Conservation (phyloP, 1,284 basidiomycete species). For the Ustanciosporium gigantosporum region DNA sequence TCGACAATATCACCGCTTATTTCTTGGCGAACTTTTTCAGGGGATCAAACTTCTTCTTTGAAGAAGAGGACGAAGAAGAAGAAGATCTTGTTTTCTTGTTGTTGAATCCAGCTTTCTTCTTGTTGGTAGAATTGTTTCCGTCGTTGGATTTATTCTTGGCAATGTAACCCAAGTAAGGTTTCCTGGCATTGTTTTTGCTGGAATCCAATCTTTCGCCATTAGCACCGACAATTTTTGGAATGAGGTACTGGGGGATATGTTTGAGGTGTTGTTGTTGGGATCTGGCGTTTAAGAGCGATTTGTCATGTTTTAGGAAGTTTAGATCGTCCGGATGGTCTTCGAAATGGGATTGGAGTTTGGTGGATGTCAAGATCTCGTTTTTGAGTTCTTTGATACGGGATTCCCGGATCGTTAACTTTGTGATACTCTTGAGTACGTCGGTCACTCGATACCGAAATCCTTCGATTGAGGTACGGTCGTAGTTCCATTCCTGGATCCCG, state of each 20-base stretch:
- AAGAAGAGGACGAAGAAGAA: no score
- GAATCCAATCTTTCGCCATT: constrained; percentile 2
- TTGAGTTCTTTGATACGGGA: constrained; percentile 93
- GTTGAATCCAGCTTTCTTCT: constrained; percentile 1
- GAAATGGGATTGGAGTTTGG: constrained; percentile 95
- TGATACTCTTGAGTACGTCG: constrained; percentile 88
- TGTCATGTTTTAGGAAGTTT: constrained; percentile 91
- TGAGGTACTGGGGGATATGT: constrained; percentile 88
- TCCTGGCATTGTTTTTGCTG: constrained; percentile 1
- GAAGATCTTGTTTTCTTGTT: constrained; percentile 32
- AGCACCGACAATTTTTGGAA: constrained; percentile 74
- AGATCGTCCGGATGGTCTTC: constrained; percentile 95
- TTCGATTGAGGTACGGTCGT: constrained; percentile 73
- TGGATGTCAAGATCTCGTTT: constrained; percentile 87
- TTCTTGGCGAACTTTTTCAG: constrained; percentile 45
- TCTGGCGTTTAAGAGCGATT: constrained; percentile 82
- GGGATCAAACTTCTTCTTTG: constrained; percentile 43
- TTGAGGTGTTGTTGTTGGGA: constrained; percentile 83
- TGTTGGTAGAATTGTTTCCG: constrained; percentile 5
- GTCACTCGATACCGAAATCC: constrained; percentile 99
- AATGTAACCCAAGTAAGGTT: no score
- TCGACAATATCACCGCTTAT: no score
- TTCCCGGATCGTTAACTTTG: constrained; percentile 81
- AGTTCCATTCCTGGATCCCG: constrained; percentile 85
- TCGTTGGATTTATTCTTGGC: constrained; percentile 18